Evolutionary conservation across 1,284 basidiomycete genomes (phyloP).

Genomic region (Sanghuangporus weigelae): DNA sequence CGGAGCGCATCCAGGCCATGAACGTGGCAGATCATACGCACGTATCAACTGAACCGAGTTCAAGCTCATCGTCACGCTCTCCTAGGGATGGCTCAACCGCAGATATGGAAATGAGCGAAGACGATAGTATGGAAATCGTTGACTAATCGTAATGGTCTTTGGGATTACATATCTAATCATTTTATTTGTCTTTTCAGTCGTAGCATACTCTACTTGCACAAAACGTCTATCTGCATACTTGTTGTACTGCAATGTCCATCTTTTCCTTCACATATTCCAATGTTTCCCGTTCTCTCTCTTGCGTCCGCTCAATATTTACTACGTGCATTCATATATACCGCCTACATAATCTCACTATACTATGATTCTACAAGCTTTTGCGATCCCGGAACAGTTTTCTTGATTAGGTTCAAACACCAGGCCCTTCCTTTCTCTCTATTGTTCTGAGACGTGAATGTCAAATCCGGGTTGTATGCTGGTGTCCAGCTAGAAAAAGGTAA

Average conservation of each 20-base stretch:
- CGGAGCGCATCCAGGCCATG: slow-evolving; percentile 10
- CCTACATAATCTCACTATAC: not conserved
- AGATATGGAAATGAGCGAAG: not conserved
- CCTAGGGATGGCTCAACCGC: not conserved
- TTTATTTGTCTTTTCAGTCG: not conserved
- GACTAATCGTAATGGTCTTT: not conserved
- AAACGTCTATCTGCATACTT: not conserved
- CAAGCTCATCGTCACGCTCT: not conserved
- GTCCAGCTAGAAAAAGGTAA: too few species aligned
- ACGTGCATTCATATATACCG: not conserved
- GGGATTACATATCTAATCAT: not conserved
- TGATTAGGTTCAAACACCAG: too few species aligned
- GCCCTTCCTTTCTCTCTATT: too few species aligned
- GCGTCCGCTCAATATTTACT: not conserved
- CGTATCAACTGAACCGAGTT: not conserved
- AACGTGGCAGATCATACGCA: slow-evolving; percentile 4
- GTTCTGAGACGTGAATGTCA: too few species aligned
- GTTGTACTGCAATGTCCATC: not conserved
- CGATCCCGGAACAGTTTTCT: too few species aligned
- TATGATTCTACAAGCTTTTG: too few species aligned
- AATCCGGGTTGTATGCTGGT: too few species aligned
- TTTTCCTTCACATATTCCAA: not conserved
- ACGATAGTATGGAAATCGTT: slow-evolving; percentile 4
- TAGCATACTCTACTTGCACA: not conserved
- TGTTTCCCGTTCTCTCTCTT: too few species aligned